Evolutionary conservation across 805 yeast genomes (phyloP).

Genomic region (Saccharomycodes ludwigii): DNA sequence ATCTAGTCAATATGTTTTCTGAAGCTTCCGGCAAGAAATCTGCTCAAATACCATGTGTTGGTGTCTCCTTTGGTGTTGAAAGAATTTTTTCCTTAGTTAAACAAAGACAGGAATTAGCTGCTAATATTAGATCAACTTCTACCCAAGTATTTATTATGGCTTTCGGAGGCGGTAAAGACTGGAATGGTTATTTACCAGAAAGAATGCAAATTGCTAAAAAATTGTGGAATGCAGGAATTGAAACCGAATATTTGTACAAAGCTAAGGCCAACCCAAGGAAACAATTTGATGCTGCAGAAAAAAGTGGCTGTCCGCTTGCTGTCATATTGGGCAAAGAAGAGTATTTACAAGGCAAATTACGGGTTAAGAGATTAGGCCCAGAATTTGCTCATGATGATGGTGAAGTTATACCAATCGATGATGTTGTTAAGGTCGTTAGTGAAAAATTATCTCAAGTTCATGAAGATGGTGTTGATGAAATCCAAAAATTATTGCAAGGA

Average conservation of each 20-base stretch:
- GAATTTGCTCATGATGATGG: slow-evolving; percentile 86
- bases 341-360: slow-evolving; percentile 52
- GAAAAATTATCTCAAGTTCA: slow-evolving; percentile 38
- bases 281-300: slow-evolving; percentile 97
- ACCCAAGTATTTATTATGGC: slow-evolving; percentile 97
- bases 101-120: slow-evolving; percentile 52
- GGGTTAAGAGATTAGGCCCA: slow-evolving; percentile 82
- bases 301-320: slow-evolving; percentile 78
- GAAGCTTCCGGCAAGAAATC: slow-evolving; percentile 68
- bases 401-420: slow-evolving; percentile 50
- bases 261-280: slow-evolving; percentile 89
- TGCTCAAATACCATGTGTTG: slow-evolving; percentile 87
- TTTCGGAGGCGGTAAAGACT: slow-evolving; percentile 94
- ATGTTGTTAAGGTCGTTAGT: slow-evolving; percentile 43
- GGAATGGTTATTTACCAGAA: slow-evolving; percentile 87
- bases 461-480: slow-evolving; percentile 46
- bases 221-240: slow-evolving; percentile 83
- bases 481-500: slow-evolving; percentile 49
- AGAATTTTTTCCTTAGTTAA: slow-evolving; percentile 83
- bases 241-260: slow-evolving; percentile 84
- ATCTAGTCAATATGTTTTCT: slow-evolving; percentile 91
- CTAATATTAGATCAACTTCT: slow-evolving; percentile 62
- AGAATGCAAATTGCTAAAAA: slow-evolving; percentile 77
- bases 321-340: slow-evolving; percentile 96
- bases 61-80: slow-evolving; percentile 94